Evolutionary conservation across 306 rosid genomes (phyloP).

Genomic region (Malus fusca): DNA sequence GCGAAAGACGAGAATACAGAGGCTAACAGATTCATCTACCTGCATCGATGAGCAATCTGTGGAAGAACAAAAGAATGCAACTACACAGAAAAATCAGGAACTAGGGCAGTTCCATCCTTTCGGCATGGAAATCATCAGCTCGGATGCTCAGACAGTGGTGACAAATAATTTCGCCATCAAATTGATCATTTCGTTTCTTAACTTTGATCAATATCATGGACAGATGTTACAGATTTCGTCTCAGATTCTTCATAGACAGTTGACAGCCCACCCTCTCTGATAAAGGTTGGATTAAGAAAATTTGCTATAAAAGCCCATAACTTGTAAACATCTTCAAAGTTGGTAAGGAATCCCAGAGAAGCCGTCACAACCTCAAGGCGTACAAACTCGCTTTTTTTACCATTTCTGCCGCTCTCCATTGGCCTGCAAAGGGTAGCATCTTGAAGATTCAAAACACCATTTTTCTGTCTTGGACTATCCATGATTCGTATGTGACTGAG

Average conservation of each 20-base stretch:
- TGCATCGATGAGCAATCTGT: slow-evolving; percentile 20
- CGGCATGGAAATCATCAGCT: slow-evolving; percentile 8
- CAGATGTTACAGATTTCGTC: slow-evolving; percentile 23
- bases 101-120: slow-evolving; percentile 15
- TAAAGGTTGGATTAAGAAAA: slow-evolving; percentile 72
- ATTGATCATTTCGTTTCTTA: slow-evolving; percentile 2
- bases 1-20: slow-evolving; percentile 32
- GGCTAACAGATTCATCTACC: slow-evolving; percentile 45
- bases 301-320: slow-evolving; percentile 86
- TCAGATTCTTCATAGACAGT: slow-evolving; percentile 71
- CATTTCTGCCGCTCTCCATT: slow-evolving; percentile 56
- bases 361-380: slow-evolving; percentile 89
- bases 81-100: slow-evolving; percentile 22
- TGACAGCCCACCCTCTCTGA: slow-evolving; percentile 58
- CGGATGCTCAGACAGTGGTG: not conserved
- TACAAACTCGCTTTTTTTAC: slow-evolving; percentile 56
- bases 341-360: slow-evolving; percentile 72
- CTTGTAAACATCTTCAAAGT: slow-evolving; percentile 89
- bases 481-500: slow-evolving; percentile 73
- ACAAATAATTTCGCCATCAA: slow-evolving; percentile 5
- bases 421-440: slow-evolving; percentile 62
- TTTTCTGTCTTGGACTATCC: slow-evolving; percentile 48
- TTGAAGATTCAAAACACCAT: slow-evolving; percentile 38
- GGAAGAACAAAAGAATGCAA: slow-evolving; percentile 16
- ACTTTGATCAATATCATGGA: slow-evolving; percentile 11